Conservation (phyloP, 306 rosid species). For the Gynostemma pentaphyllum region DNA sequence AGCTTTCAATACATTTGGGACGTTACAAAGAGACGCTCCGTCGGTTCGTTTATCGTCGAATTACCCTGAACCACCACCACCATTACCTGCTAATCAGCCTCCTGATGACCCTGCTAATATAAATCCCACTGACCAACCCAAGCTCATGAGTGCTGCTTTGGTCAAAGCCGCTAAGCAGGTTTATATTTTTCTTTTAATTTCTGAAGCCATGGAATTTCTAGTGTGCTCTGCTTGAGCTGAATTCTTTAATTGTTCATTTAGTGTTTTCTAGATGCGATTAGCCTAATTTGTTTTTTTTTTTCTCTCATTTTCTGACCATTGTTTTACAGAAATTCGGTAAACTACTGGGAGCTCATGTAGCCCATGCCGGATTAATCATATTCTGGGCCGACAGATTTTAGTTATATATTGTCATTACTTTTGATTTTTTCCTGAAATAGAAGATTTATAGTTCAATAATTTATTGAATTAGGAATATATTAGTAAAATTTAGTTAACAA, state of each 20-base stretch:
- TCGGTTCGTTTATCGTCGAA: conserved; percentile 60
- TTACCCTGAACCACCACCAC: conserved; percentile 90
- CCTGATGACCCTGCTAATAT: conserved; percentile 42
- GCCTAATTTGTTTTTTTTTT: not conserved
- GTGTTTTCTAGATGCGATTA: not conserved
- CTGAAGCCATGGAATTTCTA: no score
- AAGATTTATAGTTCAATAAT: no score
- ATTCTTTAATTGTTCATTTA: not conserved
- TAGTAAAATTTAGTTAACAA: no score
- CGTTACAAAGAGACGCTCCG: conserved; percentile 87
- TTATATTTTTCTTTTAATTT: not conserved
- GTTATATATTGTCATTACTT: no score
- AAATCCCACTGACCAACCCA: conserved; percentile 68
- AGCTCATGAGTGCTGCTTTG: conserved; percentile 57
- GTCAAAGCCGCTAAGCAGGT: conserved; percentile 92
- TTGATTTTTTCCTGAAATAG: no score
- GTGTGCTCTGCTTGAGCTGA: no score
- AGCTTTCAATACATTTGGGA: conserved; percentile 67
- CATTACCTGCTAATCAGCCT: conserved; percentile 24
- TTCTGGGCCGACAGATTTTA: no score
- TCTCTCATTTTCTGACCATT: not conserved
- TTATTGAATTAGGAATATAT: no score
- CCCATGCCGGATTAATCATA: no score
- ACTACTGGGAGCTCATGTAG: no score
- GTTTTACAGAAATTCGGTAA: no score